Base-by-base conservation (phyloP, 192 early-diverging fungal genomes). In the Allomyces macrogynus region DNA sequence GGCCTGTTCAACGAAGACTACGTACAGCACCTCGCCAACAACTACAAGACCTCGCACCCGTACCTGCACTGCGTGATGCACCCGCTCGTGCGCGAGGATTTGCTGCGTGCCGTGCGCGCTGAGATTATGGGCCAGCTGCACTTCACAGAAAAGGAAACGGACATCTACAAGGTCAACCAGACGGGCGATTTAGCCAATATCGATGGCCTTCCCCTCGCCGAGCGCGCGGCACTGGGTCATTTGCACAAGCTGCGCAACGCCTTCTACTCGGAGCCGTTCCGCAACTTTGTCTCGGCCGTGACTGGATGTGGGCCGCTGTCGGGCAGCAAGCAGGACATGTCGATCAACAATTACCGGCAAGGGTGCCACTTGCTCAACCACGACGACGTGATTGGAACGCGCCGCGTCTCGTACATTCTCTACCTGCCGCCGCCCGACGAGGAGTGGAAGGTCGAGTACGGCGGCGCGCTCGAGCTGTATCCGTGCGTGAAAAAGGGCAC, bases 171-270 rank as follows among this genome's bases (percentile, higher is more conserved):
- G 72, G 83, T 86, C 67, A 74, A 82, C 68, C 87, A 89, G 74
- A 86, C 87, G 12, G 87, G 89, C 23, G 89, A 90, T 68, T 75
- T 90, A 62, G 87, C 87, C 61, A 90, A 90, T 69, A 71, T 90
- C 44, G 87, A 90, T 67, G 89, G 87, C 1, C 79, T 90, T 11
- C 74, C 78, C 0, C 70, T 62, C 5, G 67, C 72, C 20, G 89
- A 89, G 73, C 69, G 77, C 14, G 63, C 60, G 16, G 73, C 81
- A 66, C 78, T 90, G 43, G 66, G 72, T 57, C 70, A 69, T 43
- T 67, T 89, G 27, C 79, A 80, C 65, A 60, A 71, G 49, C 77
- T 90, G 54, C 76, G 87, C 23, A 85, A 90, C 71, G 81, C 84
- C 8, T 65, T 90, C 7, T 90, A 90, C 70, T 89, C 87, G 65